These are phyloP conservation scores for Penicillium hordei DNA, from an alignment of 2,329 filamentous ascomycete genomes.

Conservation along the genomic window DNA sequence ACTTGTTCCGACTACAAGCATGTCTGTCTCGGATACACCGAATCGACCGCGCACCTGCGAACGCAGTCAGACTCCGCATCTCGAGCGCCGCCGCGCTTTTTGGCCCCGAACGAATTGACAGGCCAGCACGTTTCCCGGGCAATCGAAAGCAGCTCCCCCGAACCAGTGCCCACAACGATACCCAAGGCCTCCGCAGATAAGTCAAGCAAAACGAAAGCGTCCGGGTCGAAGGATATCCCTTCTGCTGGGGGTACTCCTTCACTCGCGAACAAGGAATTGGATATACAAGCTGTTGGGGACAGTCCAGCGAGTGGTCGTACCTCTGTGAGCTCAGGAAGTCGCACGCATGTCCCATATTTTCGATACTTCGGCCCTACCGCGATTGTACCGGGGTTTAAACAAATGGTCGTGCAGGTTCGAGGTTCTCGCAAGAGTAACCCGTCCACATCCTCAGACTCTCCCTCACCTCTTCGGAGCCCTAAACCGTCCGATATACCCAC, in stretches of 20 bases:
- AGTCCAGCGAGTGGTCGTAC: constrained; percentile 44
- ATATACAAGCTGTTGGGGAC: constrained; percentile 27
- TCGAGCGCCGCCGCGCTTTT: constrained; percentile 22
- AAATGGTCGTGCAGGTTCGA: constrained; percentile 70
- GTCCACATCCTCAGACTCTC: constrained; percentile 41
- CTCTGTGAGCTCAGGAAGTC: constrained; percentile 37
- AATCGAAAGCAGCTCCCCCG: constrained; percentile 31
- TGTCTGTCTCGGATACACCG: constrained; percentile 66
- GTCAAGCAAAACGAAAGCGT: constrained; percentile 16
- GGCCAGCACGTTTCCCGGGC: constrained; percentile 18
- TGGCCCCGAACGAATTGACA: constrained; percentile 18
- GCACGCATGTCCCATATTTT: constrained; percentile 72
- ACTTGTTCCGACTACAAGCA: constrained; percentile 73
- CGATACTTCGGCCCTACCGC: constrained; percentile 88
- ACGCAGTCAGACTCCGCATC: constrained; percentile 32
- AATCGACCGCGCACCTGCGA: constrained; percentile 40
- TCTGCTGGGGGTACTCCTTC: constrained; percentile 18
- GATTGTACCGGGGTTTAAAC: constrained; percentile 88
- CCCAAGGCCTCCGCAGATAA: constrained; percentile 13
- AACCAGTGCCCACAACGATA: constrained; percentile 14
- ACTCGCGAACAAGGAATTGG: constrained; percentile 25
- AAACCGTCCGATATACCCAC: constrained; percentile 24
- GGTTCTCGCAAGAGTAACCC: constrained; percentile 49
- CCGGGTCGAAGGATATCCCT: constrained; percentile 20
- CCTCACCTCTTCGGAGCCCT: constrained; percentile 39